phyloP scores from a whole-genome alignment of 1,284 basidiomycete species.

The Melanopsichium pennsylvanicum region DNA sequence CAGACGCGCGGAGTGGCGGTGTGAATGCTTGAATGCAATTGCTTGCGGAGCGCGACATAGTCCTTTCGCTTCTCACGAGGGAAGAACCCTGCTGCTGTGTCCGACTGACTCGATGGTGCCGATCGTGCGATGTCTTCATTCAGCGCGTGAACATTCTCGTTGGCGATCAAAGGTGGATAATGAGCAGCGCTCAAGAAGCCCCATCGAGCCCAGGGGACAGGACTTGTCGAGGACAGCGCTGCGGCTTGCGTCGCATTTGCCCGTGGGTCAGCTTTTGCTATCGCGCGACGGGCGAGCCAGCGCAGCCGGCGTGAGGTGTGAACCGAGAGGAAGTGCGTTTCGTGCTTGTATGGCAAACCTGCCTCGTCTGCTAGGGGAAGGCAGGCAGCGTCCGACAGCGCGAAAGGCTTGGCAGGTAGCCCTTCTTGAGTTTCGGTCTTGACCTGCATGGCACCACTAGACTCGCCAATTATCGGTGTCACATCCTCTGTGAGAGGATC shows the following conservation, averaged over 20 bases:
- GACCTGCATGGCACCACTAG: neutral
- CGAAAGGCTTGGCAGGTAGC: too few relatives aligned
- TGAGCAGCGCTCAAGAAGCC: slow-evolving; percentile 8
- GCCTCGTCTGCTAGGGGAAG: slow-evolving; percentile 6
- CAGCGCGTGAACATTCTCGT: neutral
- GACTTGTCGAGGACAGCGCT: neutral
- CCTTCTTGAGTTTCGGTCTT: slow-evolving; percentile 5
- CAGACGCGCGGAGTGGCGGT: slow-evolving; percentile 6
- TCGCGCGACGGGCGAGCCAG: slow-evolving; percentile 19
- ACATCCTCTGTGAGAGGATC: neutral
- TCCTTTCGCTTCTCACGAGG: slow-evolving; percentile 12
- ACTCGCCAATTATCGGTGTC: neutral
- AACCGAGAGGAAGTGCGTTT: slow-evolving; percentile 34
- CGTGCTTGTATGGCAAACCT: slow-evolving; percentile 4
- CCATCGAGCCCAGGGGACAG: slow-evolving; percentile 19
- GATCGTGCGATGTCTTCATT: too few relatives aligned
- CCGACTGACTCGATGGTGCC: slow-evolving; percentile 1
- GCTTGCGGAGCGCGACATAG: slow-evolving; percentile 19
- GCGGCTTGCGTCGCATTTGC: neutral
- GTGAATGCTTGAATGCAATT: slow-evolving; percentile 5
- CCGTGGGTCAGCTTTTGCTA: neutral
- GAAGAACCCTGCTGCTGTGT: slow-evolving; percentile 17
- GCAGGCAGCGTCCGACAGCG: slow-evolving; percentile 7
- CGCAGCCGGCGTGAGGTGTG: slow-evolving; percentile 9
- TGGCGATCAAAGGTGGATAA: neutral